Conservation (phyloP, 305 asterid genomes). For the Fraxinus paxiana region DNA sequence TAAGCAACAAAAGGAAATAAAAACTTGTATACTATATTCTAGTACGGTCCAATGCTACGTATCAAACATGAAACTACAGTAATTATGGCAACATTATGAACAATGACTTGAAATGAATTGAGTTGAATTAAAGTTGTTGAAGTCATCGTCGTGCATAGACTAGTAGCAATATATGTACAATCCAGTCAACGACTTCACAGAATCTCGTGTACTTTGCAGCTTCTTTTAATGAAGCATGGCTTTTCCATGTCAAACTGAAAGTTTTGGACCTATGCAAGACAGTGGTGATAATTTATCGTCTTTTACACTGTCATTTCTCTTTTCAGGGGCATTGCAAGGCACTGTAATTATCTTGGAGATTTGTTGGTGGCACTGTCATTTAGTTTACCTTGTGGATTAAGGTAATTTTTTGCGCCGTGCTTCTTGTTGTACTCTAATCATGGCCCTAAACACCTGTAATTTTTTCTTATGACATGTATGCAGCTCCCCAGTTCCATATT, state of each 20-base stretch:
- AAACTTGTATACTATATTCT: not conserved
- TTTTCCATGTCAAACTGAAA: not conserved
- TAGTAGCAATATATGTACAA: not conserved
- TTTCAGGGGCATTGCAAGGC: constrained; percentile 96
- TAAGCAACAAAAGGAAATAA: not conserved
- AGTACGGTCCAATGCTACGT: not conserved
- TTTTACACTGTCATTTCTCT: not conserved
- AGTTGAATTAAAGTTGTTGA: not conserved
- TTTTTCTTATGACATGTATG: constrained; percentile 15
- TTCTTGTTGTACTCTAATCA: not conserved
- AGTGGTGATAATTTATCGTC: not conserved
- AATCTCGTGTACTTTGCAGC: not conserved
- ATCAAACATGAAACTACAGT: not conserved
- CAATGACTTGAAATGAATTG: not conserved
- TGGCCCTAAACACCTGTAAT: not conserved
- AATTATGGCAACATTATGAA: not conserved
- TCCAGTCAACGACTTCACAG: not conserved
- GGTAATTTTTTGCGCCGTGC: constrained; percentile 36
- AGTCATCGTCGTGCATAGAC: not conserved
- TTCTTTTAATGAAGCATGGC: not conserved
- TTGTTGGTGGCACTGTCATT: constrained; percentile 83
- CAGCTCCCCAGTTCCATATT: constrained; percentile 88
- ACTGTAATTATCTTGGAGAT: constrained; percentile 93
- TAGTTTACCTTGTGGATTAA: constrained; percentile 95
- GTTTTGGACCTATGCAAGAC: not conserved